Base-by-base conservation (phyloP, 306 rosid genomes). In the Lagenaria siceraria region DNA sequence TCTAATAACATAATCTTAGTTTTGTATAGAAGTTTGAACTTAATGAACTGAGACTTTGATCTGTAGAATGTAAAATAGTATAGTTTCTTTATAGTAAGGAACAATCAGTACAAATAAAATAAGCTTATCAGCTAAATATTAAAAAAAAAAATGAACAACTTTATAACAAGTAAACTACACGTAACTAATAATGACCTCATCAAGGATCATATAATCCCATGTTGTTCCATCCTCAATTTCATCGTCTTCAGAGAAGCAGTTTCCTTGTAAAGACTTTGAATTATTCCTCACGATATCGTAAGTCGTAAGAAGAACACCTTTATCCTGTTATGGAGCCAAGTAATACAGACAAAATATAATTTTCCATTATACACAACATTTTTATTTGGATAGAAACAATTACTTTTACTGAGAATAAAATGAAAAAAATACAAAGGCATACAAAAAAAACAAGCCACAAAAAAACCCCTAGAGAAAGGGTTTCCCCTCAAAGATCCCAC, bases 191-290 rank as follows among this genome's bases (percentile, higher is more conserved):
- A 75, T 73, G 71, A 95, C 98, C 92, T 92, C 98, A 86, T 95
- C 98, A 43, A 95, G 97, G 74, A 95, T 90, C 98, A 95, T 89
- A 82, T 95, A 92, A 85, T 95, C 98, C 98, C 98, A 95, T 19
- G 81, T 83, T 54, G 79, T 38, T 14, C 78, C 70, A 65, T 90
- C 97, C 58, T 90, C 97, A 38, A 58, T 80, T 49, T 86, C 95
- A 27, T 88, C 97, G 10, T 88, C 92, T 36, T 80, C 85, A 17
- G 49, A 80, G 75, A 52, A 74, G 62, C 33, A 33, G 70, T 43
- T 42, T n/a, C 93, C 96, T 59, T 38, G 82, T 74, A 94, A 78
- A 77, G 98, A 84, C 85, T 90, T 92, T 19, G 87, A 85, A 86
- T 92, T 95, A 82, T 88, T 88, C 82, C 97, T 89, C 66, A 95